These are phyloP conservation scores for Claviceps sp. DNA, from an alignment of 2,329 filamentous ascomycete species.

Conservation along the genomic window DNA sequence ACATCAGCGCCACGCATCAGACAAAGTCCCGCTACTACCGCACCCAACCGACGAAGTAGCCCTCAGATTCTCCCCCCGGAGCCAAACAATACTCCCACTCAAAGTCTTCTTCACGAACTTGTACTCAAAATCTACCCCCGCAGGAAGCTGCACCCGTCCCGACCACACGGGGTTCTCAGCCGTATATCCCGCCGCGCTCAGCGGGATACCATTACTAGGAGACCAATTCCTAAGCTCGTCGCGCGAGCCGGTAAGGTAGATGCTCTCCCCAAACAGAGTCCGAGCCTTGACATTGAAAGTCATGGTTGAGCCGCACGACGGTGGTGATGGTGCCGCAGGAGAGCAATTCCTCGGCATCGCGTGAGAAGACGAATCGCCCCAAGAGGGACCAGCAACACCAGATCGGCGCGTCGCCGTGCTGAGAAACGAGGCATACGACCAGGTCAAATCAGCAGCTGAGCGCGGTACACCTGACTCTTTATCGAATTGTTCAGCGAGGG, in stretches of 20 bases:
- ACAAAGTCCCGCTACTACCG: neutral
- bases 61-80: constrained; percentile 36
- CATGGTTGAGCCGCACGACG: constrained; percentile 13
- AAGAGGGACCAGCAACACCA: constrained; percentile 38
- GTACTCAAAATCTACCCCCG: constrained; percentile 41
- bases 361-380: constrained; percentile 23
- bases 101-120: constrained; percentile 46
- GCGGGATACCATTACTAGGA: constrained; percentile 28
- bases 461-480: constrained; percentile 35
- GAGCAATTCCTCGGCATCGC: constrained; percentile 8
- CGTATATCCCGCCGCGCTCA: constrained; percentile 42
- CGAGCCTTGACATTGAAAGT: constrained; percentile 10
- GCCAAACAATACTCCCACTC: constrained; percentile 40
- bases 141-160: constrained; percentile 33
- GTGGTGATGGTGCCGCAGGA: constrained; percentile 6
- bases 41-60: constrained; percentile 2
- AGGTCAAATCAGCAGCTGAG: constrained; percentile 55
- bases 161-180: constrained; percentile 41
- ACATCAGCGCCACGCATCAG: constrained; percentile 5
- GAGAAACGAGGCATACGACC: constrained; percentile 57
- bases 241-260: constrained; percentile 15
- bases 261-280: constrained; percentile 8
- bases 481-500: constrained; percentile 51
- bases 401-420: constrained; percentile 42
- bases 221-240: constrained; percentile 27